Percentiles rank a stretch among this genome's conserved stretches.
phyloP scores from a whole-genome alignment of 108 stramenopile genomes.

The Licmophora abbreviata region DNA sequence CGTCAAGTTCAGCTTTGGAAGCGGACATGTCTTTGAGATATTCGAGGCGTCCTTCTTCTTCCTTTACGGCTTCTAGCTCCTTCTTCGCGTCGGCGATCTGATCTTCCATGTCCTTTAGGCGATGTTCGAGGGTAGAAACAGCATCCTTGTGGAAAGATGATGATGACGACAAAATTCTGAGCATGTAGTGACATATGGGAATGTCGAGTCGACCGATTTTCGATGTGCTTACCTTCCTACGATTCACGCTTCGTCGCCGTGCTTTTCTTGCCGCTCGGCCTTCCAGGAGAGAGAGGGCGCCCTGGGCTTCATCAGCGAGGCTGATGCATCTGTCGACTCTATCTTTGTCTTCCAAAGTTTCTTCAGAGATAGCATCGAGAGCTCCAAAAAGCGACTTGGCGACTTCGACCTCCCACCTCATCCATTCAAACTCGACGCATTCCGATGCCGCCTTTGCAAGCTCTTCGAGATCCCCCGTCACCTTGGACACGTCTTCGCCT shows the following conservation, averaged over 20 bases:
- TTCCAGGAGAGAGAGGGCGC: slow-evolving; percentile 2
- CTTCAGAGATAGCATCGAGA: neutral
- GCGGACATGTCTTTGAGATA: neutral
- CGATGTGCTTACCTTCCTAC: slow-evolving; percentile 19
- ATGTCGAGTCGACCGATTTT: slow-evolving; percentile 5
- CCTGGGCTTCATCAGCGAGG: slow-evolving; percentile 9
- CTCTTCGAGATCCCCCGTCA: slow-evolving; percentile 2
- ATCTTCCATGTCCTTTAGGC: slow-evolving; percentile 1
- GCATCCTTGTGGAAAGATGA: neutral
- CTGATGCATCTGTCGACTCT: slow-evolving; percentile 10
- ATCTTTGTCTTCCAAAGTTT: slow-evolving; percentile 15
- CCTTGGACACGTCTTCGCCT: slow-evolving; percentile 6
- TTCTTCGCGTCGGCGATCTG: neutral
- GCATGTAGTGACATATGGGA: no score
- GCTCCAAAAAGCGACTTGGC: slow-evolving; percentile 6
- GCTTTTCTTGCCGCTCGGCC: slow-evolving; percentile 24
- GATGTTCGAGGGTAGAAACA: slow-evolving; percentile 9
- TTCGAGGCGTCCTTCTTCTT: slow-evolving; percentile 3
- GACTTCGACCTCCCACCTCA: slow-evolving; percentile 34
- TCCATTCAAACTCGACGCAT: slow-evolving; percentile 25
- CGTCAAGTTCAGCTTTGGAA: slow-evolving; percentile 11
- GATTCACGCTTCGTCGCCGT: slow-evolving; percentile 23
- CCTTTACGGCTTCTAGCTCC: slow-evolving; percentile 1
- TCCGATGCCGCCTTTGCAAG: slow-evolving; percentile 16
- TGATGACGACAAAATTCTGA: no score